Evolutionary conservation across 768 basidiomycete genomes (phyloP), one percentile per base, ranked within the genome.

Genomic region (Macrolepiota albuminosa): DNA sequence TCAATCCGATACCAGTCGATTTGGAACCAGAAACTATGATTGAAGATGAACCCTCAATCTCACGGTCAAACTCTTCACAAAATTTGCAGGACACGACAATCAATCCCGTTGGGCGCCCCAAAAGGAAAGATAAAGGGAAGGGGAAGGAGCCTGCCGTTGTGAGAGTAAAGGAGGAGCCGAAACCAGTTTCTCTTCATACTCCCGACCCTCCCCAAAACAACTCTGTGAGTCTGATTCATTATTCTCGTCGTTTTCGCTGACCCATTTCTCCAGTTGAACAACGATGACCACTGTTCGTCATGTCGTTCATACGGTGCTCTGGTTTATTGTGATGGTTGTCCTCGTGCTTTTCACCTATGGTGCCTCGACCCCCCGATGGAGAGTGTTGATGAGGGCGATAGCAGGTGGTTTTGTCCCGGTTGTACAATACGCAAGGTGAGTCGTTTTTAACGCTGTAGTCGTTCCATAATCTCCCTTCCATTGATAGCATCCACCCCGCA

Each of bases 291-390:
- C 68, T 93, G 91, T 69, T 92, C 90, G 62, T 83, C 91, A 18
- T 93, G 91, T 71, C 86, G 87, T 66, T 91, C 88, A 29, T 76
- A 76, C 64, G 96, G 96, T 51, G 84, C 89, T 47, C 81, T 98
- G 61, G 84, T 99, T 21, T 98, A 97, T 71, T 99, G 97, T 73
- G 97, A 98, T 72, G 95, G 95, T 21, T 99, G 97, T 71, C 93
- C 96, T 39, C 79, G 89, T 63, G 93, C 95, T 7, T 99, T 97
- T 73, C 97, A 99, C 75, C 86, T 98, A 61, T 88, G 90, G 84
- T 99, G 97, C 73, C 81, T 99, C 64, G 91, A 99, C 72, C 97
- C 97, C 56, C 97, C 97, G 24, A 84, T 98, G 78, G 91, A 95
- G 62, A 78, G 86, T 52, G 81, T 89, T 62, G 93, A 97, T 72